These are phyloP conservation scores for Tillandsia leiboldiana DNA, from an alignment of 176 grass and related monocot genomes.

Conservation along the genomic window DNA sequence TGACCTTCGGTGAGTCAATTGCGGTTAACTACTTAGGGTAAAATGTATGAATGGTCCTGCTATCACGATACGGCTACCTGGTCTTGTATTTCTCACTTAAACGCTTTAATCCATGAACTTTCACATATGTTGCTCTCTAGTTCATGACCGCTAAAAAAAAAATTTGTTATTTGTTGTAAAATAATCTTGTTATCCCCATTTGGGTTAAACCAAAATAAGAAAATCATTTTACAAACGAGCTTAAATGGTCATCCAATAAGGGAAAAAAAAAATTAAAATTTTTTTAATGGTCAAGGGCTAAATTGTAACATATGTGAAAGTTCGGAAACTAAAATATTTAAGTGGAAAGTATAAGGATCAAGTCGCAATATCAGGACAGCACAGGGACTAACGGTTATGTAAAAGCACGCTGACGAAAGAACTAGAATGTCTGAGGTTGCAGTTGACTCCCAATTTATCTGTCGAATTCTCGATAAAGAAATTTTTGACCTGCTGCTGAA, in stretches of 20 bases:
- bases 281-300: background rate
- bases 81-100: too few species aligned
- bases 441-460: background rate
- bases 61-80: too few species aligned
- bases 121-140: too few species aligned
- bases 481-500: slow-evolving; percentile 1
- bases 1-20: background rate
- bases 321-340: too few species aligned
- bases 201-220: too few species aligned
- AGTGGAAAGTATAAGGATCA: background rate
- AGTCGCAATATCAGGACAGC: background rate
- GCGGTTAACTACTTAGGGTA: background rate
- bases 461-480: background rate
- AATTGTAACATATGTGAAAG: background rate
- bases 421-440: background rate
- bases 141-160: too few species aligned
- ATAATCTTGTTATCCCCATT: too few species aligned
- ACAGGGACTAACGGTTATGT: background rate
- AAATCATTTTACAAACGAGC: too few species aligned
- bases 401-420: background rate
- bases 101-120: too few species aligned
- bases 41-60: too few species aligned
- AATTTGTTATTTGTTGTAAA: too few species aligned
- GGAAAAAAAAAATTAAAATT: background rate
- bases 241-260: too few species aligned